Evolutionary conservation across 2,329 filamentous ascomycete species (phyloP).

Genomic region (Sporothrix curviconia): DNA sequence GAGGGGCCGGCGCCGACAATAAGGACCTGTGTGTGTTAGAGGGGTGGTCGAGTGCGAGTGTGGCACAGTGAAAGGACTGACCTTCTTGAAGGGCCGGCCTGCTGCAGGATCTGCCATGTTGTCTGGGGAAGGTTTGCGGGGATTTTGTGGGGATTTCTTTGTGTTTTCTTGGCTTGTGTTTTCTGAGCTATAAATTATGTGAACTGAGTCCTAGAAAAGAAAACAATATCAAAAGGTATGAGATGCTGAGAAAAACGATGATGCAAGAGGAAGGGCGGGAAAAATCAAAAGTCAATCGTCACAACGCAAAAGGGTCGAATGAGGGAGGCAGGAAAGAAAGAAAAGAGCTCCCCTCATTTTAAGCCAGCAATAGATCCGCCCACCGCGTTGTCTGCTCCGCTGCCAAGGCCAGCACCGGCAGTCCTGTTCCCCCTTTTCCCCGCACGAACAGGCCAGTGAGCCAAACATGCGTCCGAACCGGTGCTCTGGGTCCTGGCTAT

Average conservation of each 20-base stretch:
- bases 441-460: not conserved
- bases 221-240: not conserved
- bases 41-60: no score
- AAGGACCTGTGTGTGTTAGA: constrained; percentile 29
- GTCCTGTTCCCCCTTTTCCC: not conserved
- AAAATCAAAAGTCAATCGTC: not conserved
- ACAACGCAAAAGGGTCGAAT: not conserved
- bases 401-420: not conserved
- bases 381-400: not conserved
- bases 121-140: not conserved
- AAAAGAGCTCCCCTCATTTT: not conserved
- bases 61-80: not conserved
- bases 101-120: not conserved
- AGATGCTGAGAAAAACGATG: not conserved
- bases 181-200: no score
- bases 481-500: not conserved
- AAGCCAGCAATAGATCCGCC: not conserved
- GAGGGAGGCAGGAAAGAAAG: not conserved
- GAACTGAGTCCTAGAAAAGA: no score
- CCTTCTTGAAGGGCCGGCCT: constrained; percentile 20
- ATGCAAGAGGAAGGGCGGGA: not conserved
- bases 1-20: constrained; percentile 46
- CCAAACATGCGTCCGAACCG: not conserved
- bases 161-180: no score
- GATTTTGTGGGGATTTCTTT: not conserved